Conservation (phyloP, 2,329 filamentous ascomycete species). For the Parastagonospora nodorum region DNA sequence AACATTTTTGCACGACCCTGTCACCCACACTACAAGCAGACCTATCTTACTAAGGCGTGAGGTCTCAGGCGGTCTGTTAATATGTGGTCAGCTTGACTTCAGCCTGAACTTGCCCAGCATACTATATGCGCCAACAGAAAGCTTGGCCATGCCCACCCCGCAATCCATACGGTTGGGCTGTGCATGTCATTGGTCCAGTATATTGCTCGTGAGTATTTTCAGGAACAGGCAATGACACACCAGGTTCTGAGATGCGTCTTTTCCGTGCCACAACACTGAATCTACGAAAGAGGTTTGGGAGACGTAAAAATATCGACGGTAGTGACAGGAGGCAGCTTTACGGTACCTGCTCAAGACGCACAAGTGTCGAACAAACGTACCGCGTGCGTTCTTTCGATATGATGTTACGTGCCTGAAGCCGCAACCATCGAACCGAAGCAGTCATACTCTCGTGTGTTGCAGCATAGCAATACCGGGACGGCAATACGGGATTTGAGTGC, state of each 20-base stretch:
- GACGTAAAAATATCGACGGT: too few species aligned
- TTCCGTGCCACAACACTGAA: too few species aligned
- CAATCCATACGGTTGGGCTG: neutral
- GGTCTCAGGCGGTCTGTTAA: too few species aligned
- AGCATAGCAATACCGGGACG: neutral
- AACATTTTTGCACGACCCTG: too few species aligned
- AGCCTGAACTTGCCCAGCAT: constrained; percentile 6
- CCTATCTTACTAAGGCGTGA: too few species aligned
- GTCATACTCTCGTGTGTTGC: neutral
- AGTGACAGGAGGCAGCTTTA: too few species aligned
- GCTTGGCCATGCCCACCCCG: constrained; percentile 1
- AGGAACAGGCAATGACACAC: neutral
- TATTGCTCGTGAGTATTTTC: neutral
- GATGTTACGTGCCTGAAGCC: neutral
- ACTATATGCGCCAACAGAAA: constrained; percentile 7
- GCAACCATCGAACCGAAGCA: neutral
- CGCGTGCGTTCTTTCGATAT: constrained; percentile 1
- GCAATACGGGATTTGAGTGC: neutral
- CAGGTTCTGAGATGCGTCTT: too few species aligned
- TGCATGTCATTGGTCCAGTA: neutral
- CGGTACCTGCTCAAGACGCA: too few species aligned
- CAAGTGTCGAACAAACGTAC: neutral
- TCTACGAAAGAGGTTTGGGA: too few species aligned
- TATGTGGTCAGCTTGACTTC: too few species aligned
- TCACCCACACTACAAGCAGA: too few species aligned